Percentiles rank a stretch among this genome's conserved stretches.
These are phyloP conservation scores for Diplodia seriata DNA, from an alignment of 2,329 filamentous ascomycete species.

Conservation along the genomic window DNA sequence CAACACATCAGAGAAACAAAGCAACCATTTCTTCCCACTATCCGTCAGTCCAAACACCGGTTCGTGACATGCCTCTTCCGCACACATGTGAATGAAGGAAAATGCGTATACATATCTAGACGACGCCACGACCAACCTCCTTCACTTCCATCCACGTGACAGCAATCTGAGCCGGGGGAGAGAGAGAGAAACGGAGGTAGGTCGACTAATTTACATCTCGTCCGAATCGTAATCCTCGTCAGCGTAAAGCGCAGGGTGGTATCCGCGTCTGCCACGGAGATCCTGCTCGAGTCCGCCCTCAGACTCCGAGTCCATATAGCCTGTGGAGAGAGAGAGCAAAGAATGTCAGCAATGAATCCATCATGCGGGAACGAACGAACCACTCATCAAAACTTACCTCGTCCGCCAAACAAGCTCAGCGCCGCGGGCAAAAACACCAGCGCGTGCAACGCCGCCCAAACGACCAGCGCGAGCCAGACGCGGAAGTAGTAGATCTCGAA, in stretches of 20 bases:
- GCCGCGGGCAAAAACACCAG: constrained; percentile 91
- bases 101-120: constrained; percentile 2
- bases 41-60: background rate
- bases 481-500: constrained; percentile 99
- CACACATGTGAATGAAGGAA: background rate
- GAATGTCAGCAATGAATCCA: constrained; percentile 27
- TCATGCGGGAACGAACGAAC: background rate
- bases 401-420: constrained; percentile 82
- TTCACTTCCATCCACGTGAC: background rate
- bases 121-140: background rate
- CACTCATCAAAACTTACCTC: constrained; percentile 56
- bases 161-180: constrained; percentile 1
- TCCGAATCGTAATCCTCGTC: constrained; percentile 82
- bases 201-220: constrained; percentile 49
- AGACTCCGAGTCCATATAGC: constrained; percentile 85
- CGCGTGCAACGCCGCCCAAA: constrained; percentile 88
- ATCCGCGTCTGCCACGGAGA: constrained; percentile 73
- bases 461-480: constrained; percentile 89
- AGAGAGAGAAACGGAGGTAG: background rate
- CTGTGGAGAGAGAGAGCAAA: constrained; percentile 44
- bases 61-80: background rate
- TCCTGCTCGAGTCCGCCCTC: constrained; percentile 92
- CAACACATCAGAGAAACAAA: background rate
- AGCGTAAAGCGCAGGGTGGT: constrained; percentile 73
- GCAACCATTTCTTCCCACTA: background rate